Evolutionary conservation across 345 rosid genomes (phyloP).

Genomic region (Lumnitzera racemosa): DNA sequence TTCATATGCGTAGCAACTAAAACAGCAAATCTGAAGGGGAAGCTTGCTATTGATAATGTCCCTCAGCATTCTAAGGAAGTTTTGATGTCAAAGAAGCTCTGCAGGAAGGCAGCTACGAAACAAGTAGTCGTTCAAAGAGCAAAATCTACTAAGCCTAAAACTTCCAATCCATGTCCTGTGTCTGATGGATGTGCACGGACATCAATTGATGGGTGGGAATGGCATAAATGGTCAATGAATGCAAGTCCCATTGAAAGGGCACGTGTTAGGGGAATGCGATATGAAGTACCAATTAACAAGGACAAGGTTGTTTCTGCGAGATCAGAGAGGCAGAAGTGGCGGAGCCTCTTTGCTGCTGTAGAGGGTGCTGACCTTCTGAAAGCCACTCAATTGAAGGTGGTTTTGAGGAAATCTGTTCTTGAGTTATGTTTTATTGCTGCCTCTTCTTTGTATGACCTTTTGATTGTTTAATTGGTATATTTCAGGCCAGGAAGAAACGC

Average conservation of each 20-base stretch:
- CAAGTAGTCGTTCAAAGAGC: slow-evolving; percentile 20
- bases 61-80: slow-evolving; percentile 27
- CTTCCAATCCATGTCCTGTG: slow-evolving; percentile 40
- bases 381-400: slow-evolving; percentile 87
- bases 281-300: slow-evolving; percentile 24
- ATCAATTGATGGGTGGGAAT: slow-evolving; percentile 87
- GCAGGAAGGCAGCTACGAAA: slow-evolving; percentile 25
- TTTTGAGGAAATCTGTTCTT: slow-evolving; percentile 10
- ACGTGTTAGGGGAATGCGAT: slow-evolving; percentile 53
- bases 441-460: background rate
- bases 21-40: slow-evolving; percentile 40
- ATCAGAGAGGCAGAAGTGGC: slow-evolving; percentile 90
- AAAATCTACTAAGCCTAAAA: slow-evolving; percentile 29
- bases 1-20: slow-evolving; percentile 31
- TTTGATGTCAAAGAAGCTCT: slow-evolving; percentile 20
- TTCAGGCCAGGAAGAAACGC: slow-evolving; percentile 88
- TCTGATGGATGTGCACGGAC: slow-evolving; percentile 91
- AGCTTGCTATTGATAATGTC: slow-evolving; percentile 25
- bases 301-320: slow-evolving; percentile 89
- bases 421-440: background rate
- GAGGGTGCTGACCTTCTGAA: slow-evolving; percentile 96
- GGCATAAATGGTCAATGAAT: slow-evolving; percentile 84
- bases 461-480: slow-evolving; percentile 4
- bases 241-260: slow-evolving; percentile 84
- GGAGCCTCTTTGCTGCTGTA: slow-evolving; percentile 95